phyloP scores from a whole-genome alignment of 495 filamentous ascomycete species.

The Emericellopsis terricola region DNA sequence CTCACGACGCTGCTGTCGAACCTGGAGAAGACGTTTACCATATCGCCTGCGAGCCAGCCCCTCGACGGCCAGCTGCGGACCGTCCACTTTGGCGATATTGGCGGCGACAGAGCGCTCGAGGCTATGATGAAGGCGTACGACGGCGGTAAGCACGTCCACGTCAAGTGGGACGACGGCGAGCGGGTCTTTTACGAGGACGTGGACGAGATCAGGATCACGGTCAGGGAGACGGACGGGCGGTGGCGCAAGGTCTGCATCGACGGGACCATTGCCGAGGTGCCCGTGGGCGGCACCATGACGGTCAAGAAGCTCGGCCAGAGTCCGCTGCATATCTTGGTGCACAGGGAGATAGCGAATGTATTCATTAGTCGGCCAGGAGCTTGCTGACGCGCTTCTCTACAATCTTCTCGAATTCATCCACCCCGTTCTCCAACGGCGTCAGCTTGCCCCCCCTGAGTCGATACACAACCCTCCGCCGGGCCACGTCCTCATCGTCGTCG shows the following conservation, averaged over 20 bases:
- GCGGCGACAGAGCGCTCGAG: conserved; percentile 45
- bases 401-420: conserved; percentile 43
- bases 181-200: conserved; percentile 48
- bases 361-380: conserved; percentile 13
- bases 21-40: conserved; percentile 61
- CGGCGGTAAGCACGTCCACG: conserved; percentile 47
- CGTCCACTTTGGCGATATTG: conserved; percentile 51
- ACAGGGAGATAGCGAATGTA: too few species aligned
- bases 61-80: conserved; percentile 49
- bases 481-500: conserved; percentile 20
- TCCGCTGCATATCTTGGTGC: conserved; percentile 18
- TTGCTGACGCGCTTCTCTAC: conserved; percentile 40
- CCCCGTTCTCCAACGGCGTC: conserved; percentile 35
- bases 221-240: conserved; percentile 40
- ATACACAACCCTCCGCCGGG: conserved; percentile 38
- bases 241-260: conserved; percentile 84
- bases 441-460: conserved; percentile 38
- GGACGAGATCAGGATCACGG: conserved; percentile 42
- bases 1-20: conserved; percentile 58
- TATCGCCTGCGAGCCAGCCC: conserved; percentile 50
- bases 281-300: conserved; percentile 52
- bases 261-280: conserved; percentile 62
- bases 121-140: conserved; percentile 63
- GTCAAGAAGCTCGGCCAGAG: conserved; percentile 19
- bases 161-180: conserved; percentile 11